phyloP scores from a whole-genome alignment of 305 asterid genomes.

The Solanum hybrid region DNA sequence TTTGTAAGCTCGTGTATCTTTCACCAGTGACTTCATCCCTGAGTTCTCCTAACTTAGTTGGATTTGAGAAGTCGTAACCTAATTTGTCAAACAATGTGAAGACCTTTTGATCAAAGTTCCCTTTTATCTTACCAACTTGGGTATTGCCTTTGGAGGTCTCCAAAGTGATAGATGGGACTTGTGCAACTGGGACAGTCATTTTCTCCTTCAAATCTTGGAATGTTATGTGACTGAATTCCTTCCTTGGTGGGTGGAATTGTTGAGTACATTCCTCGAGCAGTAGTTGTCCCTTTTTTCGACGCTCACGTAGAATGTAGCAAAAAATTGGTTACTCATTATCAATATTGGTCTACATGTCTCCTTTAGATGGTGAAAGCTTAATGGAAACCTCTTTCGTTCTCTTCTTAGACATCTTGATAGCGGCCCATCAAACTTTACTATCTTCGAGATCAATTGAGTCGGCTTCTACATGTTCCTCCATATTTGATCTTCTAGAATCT shows the following conservation, averaged over 20 bases:
- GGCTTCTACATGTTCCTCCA: fast-evolving
- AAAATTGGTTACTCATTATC: neutral
- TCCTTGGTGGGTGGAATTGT: neutral
- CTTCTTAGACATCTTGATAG: neutral
- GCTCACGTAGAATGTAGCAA: neutral
- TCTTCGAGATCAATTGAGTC: neutral
- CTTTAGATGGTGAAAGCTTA: neutral
- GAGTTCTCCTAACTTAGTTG: neutral
- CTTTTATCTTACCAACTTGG: neutral
- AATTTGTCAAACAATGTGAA: neutral
- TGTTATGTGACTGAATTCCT: neutral
- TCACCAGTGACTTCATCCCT: neutral
- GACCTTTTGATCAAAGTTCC: neutral
- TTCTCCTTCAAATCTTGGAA: neutral
- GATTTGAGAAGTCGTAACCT: neutral
- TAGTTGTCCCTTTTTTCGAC: neutral
- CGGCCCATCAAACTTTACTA: neutral
- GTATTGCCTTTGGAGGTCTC: neutral
- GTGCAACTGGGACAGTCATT: neutral
- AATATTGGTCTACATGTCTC: neutral
- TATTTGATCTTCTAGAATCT: neutral
- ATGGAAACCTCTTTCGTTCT: neutral
- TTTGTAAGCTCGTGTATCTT: neutral
- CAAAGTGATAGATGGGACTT: neutral
- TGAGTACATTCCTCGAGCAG: neutral